These are phyloP conservation scores for Penicillium sp. DNA, from an alignment of 2,329 filamentous ascomycete species.

Conservation along the genomic window DNA sequence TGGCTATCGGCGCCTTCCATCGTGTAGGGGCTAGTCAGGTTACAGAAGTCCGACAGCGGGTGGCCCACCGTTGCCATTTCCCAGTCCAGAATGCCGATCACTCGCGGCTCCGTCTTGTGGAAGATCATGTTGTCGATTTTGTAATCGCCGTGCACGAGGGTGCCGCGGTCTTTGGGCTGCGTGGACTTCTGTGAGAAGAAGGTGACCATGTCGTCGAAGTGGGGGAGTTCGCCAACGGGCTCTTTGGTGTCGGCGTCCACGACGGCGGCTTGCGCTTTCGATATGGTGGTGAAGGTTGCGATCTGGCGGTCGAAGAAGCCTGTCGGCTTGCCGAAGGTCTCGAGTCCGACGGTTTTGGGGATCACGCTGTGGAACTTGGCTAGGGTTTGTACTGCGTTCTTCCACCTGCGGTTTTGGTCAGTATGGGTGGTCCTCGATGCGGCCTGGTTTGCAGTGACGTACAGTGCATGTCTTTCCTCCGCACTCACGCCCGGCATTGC, in stretches of 20 bases:
- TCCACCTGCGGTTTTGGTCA: conserved; percentile 61
- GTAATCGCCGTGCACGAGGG: conserved; percentile 91
- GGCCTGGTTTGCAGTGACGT: conserved; percentile 24
- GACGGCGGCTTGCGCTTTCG: conserved; percentile 71
- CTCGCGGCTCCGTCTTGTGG: conserved; percentile 80
- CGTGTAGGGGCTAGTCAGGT: conserved; percentile 59
- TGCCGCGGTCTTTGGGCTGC: conserved; percentile 75
- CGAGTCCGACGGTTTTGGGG: conserved; percentile 66
- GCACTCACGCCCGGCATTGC: conserved; percentile 71
- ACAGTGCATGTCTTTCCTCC: conserved; percentile 72
- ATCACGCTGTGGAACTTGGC: conserved; percentile 80
- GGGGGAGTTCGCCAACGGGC: conserved; percentile 78
- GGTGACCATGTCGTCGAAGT: conserved; percentile 74
- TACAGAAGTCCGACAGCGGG: conserved; percentile 85
- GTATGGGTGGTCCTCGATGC: background rate
- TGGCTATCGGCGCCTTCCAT: conserved; percentile 37
- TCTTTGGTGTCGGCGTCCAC: conserved; percentile 74
- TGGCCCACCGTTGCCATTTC: conserved; percentile 99
- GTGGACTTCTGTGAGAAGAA: conserved; percentile 72
- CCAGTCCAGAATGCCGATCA: conserved; percentile 96
- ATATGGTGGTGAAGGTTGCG: conserved; percentile 77
- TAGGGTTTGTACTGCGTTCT: conserved; percentile 77
- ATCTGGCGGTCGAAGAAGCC: conserved; percentile 89
- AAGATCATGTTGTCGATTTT: conserved; percentile 93
- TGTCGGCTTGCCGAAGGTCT: conserved; percentile 68